phyloP scores from a whole-genome alignment of 148 eudicot genomes.

The Rhododendron simsii region DNA sequence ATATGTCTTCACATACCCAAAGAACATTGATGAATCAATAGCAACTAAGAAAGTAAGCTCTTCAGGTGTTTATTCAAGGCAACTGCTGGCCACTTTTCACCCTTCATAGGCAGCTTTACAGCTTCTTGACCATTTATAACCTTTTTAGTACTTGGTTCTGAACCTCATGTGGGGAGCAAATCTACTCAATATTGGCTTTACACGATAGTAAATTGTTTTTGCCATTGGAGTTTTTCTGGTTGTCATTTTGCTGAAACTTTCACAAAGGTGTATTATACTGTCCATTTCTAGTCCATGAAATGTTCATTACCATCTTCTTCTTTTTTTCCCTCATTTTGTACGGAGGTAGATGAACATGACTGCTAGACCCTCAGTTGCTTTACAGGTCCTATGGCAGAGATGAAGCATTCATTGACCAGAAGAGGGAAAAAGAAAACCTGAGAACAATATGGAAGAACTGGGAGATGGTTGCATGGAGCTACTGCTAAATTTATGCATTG shows the following conservation, averaged over 20 bases:
- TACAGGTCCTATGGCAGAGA: background rate
- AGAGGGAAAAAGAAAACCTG: background rate
- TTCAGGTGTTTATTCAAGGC: background rate
- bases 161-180: slow-evolving; percentile 3
- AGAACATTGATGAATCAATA: background rate
- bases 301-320: background rate
- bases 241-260: slow-evolving; percentile 4
- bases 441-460: background rate
- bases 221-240: background rate
- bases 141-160: background rate
- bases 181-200: background rate
- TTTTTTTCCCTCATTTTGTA: background rate
- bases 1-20: background rate
- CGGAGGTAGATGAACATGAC: background rate
- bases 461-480: background rate
- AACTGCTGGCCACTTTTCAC: background rate
- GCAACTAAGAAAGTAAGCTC: background rate
- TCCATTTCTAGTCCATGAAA: background rate
- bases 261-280: background rate
- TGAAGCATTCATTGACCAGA: background rate
- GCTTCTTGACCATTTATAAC: slow-evolving; percentile 7
- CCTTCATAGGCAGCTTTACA: slow-evolving; percentile 1
- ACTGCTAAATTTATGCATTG: background rate
- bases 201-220: background rate
- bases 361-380: background rate